Percentiles rank a stretch among this genome's conserved stretches.
Evolutionary conservation across 2,329 filamentous ascomycete genomes (phyloP).

Genomic region (Periconia digitata): DNA sequence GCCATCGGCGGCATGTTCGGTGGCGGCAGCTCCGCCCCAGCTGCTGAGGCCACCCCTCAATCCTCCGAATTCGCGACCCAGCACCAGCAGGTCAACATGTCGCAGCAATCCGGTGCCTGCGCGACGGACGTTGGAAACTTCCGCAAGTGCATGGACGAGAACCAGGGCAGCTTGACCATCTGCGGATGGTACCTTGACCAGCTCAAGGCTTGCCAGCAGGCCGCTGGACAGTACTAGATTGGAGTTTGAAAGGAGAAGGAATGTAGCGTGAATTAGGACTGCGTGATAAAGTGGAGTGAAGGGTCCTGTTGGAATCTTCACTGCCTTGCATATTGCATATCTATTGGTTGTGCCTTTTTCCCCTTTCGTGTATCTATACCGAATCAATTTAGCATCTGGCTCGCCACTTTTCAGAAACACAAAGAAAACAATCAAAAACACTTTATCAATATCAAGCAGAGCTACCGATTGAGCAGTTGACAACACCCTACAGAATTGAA

Average conservation of each 20-base stretch:
- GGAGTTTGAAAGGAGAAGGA: not conserved
- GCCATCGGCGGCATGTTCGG: constrained; percentile 87
- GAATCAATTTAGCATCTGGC: not conserved
- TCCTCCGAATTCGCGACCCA: constrained; percentile 28
- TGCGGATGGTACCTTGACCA: constrained; percentile 99
- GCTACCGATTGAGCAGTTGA: too few relatives aligned
- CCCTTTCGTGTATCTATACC: too few relatives aligned
- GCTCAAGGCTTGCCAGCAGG: constrained; percentile 61
- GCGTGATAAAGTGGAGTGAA: not conserved
- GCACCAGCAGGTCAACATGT: constrained; percentile 50
- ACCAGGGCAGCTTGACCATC: constrained; percentile 90
- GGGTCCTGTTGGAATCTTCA: not conserved
- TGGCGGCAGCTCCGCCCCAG: constrained; percentile 64
- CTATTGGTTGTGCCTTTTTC: not conserved
- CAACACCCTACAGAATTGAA: too few relatives aligned
- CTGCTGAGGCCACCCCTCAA: constrained; percentile 51
- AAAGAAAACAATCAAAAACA: too few relatives aligned
- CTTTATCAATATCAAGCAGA: too few relatives aligned
- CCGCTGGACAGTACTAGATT: constrained; percentile 51
- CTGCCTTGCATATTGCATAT: not conserved
- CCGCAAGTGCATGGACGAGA: constrained; percentile 94
- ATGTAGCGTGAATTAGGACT: not conserved
- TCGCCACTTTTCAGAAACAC: not conserved
- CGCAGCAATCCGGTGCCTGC: constrained; percentile 55
- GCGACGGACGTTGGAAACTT: constrained; percentile 79